phyloP scores from a whole-genome alignment of 768 basidiomycete genomes.

The Lactarius vividus region DNA sequence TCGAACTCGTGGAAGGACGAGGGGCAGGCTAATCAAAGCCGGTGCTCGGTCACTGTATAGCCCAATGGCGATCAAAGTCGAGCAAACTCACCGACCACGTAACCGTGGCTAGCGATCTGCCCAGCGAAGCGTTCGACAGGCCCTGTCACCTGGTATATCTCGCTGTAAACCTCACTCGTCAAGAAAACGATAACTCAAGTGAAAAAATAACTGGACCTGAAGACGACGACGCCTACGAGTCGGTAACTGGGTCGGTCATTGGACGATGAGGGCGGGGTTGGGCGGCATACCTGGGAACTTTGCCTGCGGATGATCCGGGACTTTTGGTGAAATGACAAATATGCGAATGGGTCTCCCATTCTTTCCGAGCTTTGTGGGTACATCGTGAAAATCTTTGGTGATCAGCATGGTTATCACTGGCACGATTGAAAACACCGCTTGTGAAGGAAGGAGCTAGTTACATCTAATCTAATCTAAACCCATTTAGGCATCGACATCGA shows the following conservation, averaged over 20 bases:
- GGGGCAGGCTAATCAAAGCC: conserved; percentile 57
- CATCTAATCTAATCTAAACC: conserved; percentile 16
- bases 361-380: conserved; percentile 64
- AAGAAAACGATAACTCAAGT: neutral
- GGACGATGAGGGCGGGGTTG: neutral
- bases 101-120: conserved; percentile 85
- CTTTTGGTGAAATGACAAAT: conserved; percentile 74
- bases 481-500: conserved; percentile 12
- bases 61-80: neutral
- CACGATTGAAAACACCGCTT: too few relatives aligned
- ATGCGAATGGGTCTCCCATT: conserved; percentile 69
- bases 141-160: conserved; percentile 96
- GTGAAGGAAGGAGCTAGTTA: neutral
- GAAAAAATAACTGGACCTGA: conserved; percentile 48
- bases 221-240: conserved; percentile 70
- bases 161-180: conserved; percentile 43
- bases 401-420: conserved; percentile 64
- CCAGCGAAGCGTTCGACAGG: conserved; percentile 92
- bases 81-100: conserved; percentile 62
- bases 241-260: neutral
- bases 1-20: conserved; percentile 92
- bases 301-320: conserved; percentile 83
- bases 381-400: conserved; percentile 72
- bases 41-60: neutral
- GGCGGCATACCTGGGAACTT: conserved; percentile 72